Percentiles rank a stretch among this genome's conserved stretches.
Evolutionary conservation across 495 filamentous ascomycete genomes (phyloP).

Genomic region (Penicillium atrosanguineum): DNA sequence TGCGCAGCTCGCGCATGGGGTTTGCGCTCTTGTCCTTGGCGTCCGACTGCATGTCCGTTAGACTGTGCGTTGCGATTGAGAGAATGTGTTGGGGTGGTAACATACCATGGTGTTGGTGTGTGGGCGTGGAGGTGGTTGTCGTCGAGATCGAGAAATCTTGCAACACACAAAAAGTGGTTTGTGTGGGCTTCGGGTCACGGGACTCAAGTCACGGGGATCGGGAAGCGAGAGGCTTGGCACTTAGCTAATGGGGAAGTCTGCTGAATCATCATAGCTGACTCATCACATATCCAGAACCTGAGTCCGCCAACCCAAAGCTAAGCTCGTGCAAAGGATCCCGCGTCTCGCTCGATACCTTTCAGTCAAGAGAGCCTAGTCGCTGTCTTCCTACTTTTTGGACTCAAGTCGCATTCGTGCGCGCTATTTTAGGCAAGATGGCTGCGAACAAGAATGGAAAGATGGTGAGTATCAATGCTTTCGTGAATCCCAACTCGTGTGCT

Average conservation of each 20-base stretch:
- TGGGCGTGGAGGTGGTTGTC: conserved; percentile 42
- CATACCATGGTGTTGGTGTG: conserved; percentile 51
- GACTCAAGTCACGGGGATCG: conserved; percentile 13
- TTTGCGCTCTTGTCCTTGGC: conserved; percentile 80
- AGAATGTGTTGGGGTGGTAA: conserved; percentile 12
- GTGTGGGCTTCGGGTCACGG: conserved; percentile 38
- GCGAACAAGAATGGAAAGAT: conserved; percentile 97
- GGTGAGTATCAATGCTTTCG: conserved; percentile 62
- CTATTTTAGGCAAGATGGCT: conserved; percentile 60
- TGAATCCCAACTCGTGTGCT: conserved; percentile 44
- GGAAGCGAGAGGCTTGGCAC: conserved; percentile 44
- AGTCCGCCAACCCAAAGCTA: conserved; percentile 19
- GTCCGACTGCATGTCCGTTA: conserved; percentile 50
- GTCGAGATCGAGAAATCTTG: conserved; percentile 39
- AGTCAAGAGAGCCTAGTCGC: conserved; percentile 24
- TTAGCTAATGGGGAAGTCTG: conserved; percentile 8
- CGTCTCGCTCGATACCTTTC: conserved; percentile 15
- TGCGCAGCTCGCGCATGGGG: conserved; percentile 99
- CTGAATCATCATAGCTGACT: conserved; percentile 5
- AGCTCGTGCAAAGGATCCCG: conserved; percentile 24
- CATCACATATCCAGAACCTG: conserved; percentile 23
- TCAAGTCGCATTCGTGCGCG: conserved; percentile 69
- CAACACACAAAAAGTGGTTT: conserved; percentile 42
- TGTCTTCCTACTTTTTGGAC: conserved; percentile 53
- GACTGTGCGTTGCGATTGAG: conserved; percentile 14